These are phyloP conservation scores for Zymoseptoria crescenta DNA, from an alignment of 2,329 filamentous ascomycete species.

Conservation along the genomic window DNA sequence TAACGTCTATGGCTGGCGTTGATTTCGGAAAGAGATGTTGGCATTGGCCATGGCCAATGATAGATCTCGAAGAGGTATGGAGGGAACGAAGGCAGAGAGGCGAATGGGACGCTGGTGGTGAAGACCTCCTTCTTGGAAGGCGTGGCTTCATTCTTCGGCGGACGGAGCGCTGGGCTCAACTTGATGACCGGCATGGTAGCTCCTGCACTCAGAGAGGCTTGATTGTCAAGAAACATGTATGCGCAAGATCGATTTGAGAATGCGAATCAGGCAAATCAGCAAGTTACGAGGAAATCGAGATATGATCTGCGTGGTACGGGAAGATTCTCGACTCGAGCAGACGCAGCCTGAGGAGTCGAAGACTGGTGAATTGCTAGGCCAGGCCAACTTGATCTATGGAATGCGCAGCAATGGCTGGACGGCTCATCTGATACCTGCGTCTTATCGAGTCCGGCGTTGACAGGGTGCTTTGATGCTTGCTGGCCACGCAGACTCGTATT, in stretches of 20 bases:
- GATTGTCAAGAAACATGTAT: neutral
- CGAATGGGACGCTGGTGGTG: neutral
- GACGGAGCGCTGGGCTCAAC: neutral
- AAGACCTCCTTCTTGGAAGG: neutral
- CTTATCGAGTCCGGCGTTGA: too few species aligned
- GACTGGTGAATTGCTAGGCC: neutral
- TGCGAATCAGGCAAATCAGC: too few species aligned
- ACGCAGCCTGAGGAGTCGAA: neutral
- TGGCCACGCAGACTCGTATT: too few species aligned
- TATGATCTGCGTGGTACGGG: neutral
- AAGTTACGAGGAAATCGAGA: too few species aligned
- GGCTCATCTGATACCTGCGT: neutral
- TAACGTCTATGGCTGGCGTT: neutral
- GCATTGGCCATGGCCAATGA: constrained; percentile 7
- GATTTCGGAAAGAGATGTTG: neutral
- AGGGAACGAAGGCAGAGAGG: neutral
- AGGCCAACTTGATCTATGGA: neutral
- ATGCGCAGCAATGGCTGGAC: neutral
- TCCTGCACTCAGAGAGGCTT: neutral
- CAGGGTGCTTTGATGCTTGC: too few species aligned
- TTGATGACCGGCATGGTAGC: neutral
- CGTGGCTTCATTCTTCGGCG: neutral
- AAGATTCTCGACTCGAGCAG: neutral
- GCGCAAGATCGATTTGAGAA: neutral
- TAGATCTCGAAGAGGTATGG: constrained; percentile 10